A percentile compares a stretch with the other conserved stretches of the same genome.
These are phyloP conservation scores for Furcasterigmium sp. DNA, from an alignment of 2,329 filamentous ascomycete species.

Conservation along the genomic window DNA sequence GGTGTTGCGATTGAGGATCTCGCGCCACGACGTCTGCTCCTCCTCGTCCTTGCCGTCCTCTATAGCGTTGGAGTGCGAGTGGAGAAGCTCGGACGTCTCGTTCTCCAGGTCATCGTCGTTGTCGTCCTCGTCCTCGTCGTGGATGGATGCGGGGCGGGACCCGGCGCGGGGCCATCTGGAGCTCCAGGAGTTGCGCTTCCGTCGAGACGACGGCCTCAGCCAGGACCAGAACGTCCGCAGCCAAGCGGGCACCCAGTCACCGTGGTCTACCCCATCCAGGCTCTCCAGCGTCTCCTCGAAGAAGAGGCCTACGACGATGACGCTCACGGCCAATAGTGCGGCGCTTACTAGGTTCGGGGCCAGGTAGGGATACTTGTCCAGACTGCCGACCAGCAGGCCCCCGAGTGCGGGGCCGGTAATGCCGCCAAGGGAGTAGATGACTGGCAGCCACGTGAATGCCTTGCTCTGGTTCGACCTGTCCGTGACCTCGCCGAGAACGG, in stretches of 20 bases:
- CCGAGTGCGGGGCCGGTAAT: conserved; percentile 93
- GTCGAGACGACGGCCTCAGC: conserved; percentile 14
- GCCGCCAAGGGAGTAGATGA: conserved; percentile 91
- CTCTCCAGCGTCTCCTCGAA: conserved; percentile 80
- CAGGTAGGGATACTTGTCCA: conserved; percentile 73
- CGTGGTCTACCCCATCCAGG: conserved; percentile 23
- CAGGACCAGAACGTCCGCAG: conserved; percentile 22
- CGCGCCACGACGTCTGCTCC: conserved; percentile 43
- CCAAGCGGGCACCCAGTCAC: conserved; percentile 26
- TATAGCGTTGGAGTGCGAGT: conserved; percentile 33
- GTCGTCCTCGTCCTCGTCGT: conserved; percentile 16
- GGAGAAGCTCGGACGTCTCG: conserved; percentile 16
- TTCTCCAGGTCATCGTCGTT: conserved; percentile 14
- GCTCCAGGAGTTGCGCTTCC: conserved; percentile 28
- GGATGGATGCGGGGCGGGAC: conserved; percentile 16
- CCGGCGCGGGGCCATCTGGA: conserved; percentile 29
- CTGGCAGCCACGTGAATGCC: conserved; percentile 89
- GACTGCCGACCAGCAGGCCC: conserved; percentile 68
- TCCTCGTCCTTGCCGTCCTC: conserved; percentile 45
- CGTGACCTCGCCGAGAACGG: conserved; percentile 90
- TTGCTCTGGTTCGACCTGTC: conserved; percentile 90
- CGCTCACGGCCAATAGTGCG: conserved; percentile 63
- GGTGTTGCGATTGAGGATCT: conserved; percentile 73
- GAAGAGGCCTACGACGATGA: conserved; percentile 71
- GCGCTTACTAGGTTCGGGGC: conserved; percentile 78